phyloP scores from a whole-genome alignment of 805 yeast species.

The Candida multigemmis region DNA sequence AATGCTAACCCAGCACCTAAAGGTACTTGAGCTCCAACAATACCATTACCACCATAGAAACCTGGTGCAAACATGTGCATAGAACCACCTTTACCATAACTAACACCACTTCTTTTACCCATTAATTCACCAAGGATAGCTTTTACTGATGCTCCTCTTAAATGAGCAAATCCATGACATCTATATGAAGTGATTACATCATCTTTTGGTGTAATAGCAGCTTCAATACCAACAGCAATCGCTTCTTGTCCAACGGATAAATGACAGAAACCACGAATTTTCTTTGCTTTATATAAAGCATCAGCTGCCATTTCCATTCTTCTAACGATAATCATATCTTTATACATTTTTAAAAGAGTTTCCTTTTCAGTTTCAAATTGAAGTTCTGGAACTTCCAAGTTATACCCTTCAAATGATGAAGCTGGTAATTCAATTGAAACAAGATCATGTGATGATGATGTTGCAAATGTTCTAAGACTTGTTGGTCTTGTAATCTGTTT shows the following conservation, averaged over 20 bases:
- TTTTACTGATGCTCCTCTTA: conserved; percentile 91
- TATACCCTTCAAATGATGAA: conserved; percentile 76
- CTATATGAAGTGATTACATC: conserved; percentile 94
- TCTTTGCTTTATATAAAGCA: conserved; percentile 95
- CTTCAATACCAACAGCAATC: conserved; percentile 95
- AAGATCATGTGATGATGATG: conserved; percentile 23
- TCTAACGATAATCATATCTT: conserved; percentile 88
- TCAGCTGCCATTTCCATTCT: conserved; percentile 99
- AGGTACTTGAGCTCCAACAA: conserved; percentile 99
- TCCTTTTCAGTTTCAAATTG: conserved; percentile 73
- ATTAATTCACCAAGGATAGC: conserved; percentile 89
- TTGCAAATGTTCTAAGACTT: conserved; percentile 26
- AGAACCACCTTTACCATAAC: conserved; percentile 98
- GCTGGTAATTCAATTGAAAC: conserved; percentile 61
- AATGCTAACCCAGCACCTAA: conserved; percentile 97
- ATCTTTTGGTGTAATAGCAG: conserved; percentile 80
- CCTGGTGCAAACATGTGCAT: conserved; percentile 97
- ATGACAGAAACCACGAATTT: conserved; percentile 98
- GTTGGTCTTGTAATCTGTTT: conserved; percentile 1
- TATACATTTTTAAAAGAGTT: conserved; percentile 83
- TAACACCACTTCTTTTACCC: conserved; percentile 94
- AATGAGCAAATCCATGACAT: conserved; percentile 97
- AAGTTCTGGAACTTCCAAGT: conserved; percentile 61
- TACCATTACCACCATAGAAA: conserved; percentile 99
- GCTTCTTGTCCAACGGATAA: conserved; percentile 98